Evolutionary conservation across 768 basidiomycete genomes (phyloP).

Genomic region (Cubamyces lactineus): DNA sequence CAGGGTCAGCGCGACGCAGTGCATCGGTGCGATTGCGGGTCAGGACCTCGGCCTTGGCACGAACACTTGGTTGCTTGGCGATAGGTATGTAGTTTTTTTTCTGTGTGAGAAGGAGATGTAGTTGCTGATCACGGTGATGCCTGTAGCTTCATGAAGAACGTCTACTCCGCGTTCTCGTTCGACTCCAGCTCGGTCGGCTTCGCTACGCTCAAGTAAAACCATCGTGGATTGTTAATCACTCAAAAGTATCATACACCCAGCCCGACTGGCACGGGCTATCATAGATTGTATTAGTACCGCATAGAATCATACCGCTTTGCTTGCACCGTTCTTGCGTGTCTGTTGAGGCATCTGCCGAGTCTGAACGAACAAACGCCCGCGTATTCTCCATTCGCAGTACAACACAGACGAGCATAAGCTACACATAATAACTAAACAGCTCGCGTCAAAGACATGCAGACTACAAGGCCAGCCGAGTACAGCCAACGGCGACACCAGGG

Average conservation of each 20-base stretch:
- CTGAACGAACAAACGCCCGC: too few relatives aligned
- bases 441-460: constrained; percentile 8
- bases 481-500: constrained; percentile 20
- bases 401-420: constrained; percentile 5
- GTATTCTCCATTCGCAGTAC: not conserved
- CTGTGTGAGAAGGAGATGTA: not conserved
- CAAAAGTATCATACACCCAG: too few relatives aligned
- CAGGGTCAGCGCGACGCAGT: constrained; percentile 14
- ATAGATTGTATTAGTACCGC: too few relatives aligned
- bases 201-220: constrained; percentile 23
- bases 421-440: constrained; percentile 10
- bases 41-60: constrained; percentile 23
- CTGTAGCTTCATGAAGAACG: constrained; percentile 29
- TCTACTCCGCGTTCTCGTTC: constrained; percentile 31
- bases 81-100: not conserved
- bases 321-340: too few relatives aligned
- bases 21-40: constrained; percentile 30
- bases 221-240: too few relatives aligned
- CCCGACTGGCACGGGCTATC: too few relatives aligned
- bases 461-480: constrained; percentile 8
- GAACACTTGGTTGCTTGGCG: constrained; percentile 30
- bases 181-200: constrained; percentile 29
- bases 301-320: too few relatives aligned
- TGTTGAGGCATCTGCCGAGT: too few relatives aligned
- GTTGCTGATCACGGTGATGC: not conserved